Base-by-base conservation (phyloP, 2,329 filamentous ascomycete species). In the Calonectria naviculata region DNA sequence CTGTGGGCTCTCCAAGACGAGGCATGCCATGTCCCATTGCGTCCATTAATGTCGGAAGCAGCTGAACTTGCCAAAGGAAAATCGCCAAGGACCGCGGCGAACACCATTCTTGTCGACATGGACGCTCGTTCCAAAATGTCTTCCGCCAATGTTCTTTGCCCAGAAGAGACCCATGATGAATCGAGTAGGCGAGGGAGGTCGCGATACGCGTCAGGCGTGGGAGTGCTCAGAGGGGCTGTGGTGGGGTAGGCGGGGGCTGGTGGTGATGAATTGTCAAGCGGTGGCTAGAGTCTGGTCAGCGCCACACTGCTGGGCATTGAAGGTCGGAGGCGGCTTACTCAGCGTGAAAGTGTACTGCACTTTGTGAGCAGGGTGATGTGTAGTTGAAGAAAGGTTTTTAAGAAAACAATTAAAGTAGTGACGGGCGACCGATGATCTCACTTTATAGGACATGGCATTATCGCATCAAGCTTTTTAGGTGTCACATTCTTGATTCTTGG, bases 121-220 rank as follows among this genome's bases (percentile, higher is more conserved):
- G 65, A 89, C 80, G 76, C 81, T 87, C 38, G 87, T 88, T 73
- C 87, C 87, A 73, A 88, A 85, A 75, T 87, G 86, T 38, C 84
- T 84, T 64, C 84, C 83, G 73, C 87, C 87, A 73, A 89, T 65
- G 61, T 80, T 78, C 75, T 86, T 88, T 65, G 80, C 80, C 76
- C 85, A 88, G 79, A 85, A 86, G 68, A 89, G 79, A 68, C 84
- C 85, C 86, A 88, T 89, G 52, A 36, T 38, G 31, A 26, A 12
- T 26, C 6, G 19, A 24, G 34, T 28, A n/a, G 31, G 13, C 21
- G 52, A 24, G 52, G 52, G 52, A 24, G 52, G 52, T 21, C n/a
- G 52, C 31, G 52, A 26, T 34, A 34, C 52, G 31, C 52, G 52
- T 56, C 19, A 7, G 6, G 47, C 28, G 47, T 49, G 47, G 34